Evolutionary conservation across 495 filamentous ascomycete species (phyloP).

Genomic region (Ramalina intermedia): DNA sequence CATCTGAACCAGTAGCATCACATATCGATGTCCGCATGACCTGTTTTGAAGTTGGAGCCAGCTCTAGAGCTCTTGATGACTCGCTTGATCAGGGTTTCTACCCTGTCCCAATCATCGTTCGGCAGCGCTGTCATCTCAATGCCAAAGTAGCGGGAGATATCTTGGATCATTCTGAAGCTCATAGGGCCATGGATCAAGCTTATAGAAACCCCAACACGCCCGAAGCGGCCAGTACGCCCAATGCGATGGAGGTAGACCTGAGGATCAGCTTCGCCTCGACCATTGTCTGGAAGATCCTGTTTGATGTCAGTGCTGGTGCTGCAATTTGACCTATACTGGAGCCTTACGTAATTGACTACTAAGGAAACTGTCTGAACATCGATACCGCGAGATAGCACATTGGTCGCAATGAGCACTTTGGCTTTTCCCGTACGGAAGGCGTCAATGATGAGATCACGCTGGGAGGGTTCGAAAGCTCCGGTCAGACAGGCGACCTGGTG

Average conservation of each 20-base stretch:
- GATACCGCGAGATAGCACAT: slow-evolving; percentile 91
- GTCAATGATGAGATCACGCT: slow-evolving; percentile 77
- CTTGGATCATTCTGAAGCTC: slow-evolving; percentile 58
- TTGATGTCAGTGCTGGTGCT: not conserved
- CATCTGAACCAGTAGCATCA: slow-evolving; percentile 2
- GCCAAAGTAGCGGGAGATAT: slow-evolving; percentile 61
- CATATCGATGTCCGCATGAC: slow-evolving; percentile 4
- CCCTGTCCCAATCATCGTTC: slow-evolving; percentile 68
- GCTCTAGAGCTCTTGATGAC: slow-evolving; percentile 71
- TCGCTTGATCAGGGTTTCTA: slow-evolving; percentile 66
- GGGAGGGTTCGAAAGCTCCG: slow-evolving; percentile 65
- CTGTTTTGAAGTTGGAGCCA: slow-evolving; percentile 35
- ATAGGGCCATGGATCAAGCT: slow-evolving; percentile 71
- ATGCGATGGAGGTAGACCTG: slow-evolving; percentile 98
- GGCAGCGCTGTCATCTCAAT: slow-evolving; percentile 43
- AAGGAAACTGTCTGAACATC: slow-evolving; percentile 94
- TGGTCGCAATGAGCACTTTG: slow-evolving; percentile 98
- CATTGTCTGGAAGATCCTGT: slow-evolving; percentile 42
- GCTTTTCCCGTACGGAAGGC: slow-evolving; percentile 70
- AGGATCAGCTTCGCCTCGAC: slow-evolving; percentile 45
- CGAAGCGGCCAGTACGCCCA: slow-evolving; percentile 91
- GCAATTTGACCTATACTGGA: not conserved
- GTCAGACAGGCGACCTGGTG: slow-evolving; percentile 84
- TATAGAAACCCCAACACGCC: slow-evolving; percentile 90
- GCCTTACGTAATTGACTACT: slow-evolving; percentile 79